Base-by-base conservation (phyloP, 345 rosid genomes). In the Boechera divaricarpa region DNA sequence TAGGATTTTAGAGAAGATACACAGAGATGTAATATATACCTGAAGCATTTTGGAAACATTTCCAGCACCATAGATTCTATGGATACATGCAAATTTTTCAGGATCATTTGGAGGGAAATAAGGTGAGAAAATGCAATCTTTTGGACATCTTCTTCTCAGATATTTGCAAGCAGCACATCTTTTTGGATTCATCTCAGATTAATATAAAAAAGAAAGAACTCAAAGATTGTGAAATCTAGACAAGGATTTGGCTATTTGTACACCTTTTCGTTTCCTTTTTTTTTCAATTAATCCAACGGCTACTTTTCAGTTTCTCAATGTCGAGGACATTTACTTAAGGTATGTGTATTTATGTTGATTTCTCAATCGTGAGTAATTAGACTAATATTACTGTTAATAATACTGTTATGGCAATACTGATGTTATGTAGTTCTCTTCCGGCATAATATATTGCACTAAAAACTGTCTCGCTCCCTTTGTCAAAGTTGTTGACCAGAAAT, bases 401-500 rank as follows among this genome's bases (percentile, higher is more conserved):
- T 16, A 16, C 3, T 47, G 72, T 66, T 0, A 33, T 10, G 18
- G 24, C 2, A 54, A 32, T 11, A 73, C 13, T 33, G 4, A 13
- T 15, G 55, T 47, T 44, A 6, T 44, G n/a, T 44, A 1, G 6
- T 44, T 45, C 49, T 45, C 49, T 6, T 45, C 2, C 5, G 39
- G 13, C 18, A 45, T 0, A 13, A 13, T 45, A 2, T 5, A 45
- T 68, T 94, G 97, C 89, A 90, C 96, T 65, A 94, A 97, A 45
- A 94, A 91, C 78, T 94, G 98, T 80, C 96, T 94, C 58, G 98
- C 98, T 78, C 98, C 98, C 28, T 94, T 94, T 58, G 96, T 94
- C 90, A 91, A 91, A 86, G 89, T 94, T 81, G 87, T 91, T 1
- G 97, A 90, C 83, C 96, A 90, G 85, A 94, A 94, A 59, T 94